These are phyloP conservation scores for Magnusiomyces magnusii DNA, from an alignment of 1,139 yeast genomes.

Conservation along the genomic window DNA sequence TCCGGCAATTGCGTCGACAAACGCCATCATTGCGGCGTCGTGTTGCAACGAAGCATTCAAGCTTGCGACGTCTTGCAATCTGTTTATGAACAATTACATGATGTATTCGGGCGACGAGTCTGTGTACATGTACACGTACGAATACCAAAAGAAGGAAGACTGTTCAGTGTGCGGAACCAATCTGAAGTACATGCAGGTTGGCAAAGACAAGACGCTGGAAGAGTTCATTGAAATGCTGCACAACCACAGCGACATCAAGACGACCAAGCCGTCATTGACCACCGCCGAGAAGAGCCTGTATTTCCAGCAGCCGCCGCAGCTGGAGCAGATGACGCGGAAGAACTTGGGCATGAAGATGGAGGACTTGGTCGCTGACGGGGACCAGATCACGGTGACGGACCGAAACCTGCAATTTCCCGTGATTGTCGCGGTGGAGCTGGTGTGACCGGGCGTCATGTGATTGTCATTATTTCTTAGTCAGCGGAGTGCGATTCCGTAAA, in stretches of 20 bases:
- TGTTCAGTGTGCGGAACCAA: conserved; percentile 71
- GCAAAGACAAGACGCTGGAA: conserved; percentile 41
- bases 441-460: conserved; percentile 1
- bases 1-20: conserved; percentile 93
- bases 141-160: conserved; percentile 48
- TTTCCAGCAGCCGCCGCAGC: conserved; percentile 44
- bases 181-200: conserved; percentile 35
- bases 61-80: conserved; percentile 60
- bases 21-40: conserved; percentile 86
- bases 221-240: conserved; percentile 40
- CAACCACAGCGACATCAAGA: conserved; percentile 35
- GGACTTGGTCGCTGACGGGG: conserved; percentile 38
- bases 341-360: conserved; percentile 39
- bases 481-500: no score
- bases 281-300: conserved; percentile 41
- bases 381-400: conserved; percentile 53
- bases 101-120: conserved; percentile 79
- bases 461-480: no score
- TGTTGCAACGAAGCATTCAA: conserved; percentile 88
- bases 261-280: conserved; percentile 47
- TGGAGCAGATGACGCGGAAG: conserved; percentile 44
- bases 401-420: conserved; percentile 44
- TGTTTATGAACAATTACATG: conserved; percentile 70
- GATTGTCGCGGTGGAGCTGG: conserved; percentile 26
- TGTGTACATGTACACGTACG: conserved; percentile 64